Evolutionary conservation across 2,329 filamentous ascomycete genomes (phyloP), one percentile per base, ranked within the genome.

Genomic region (Tolypocladium album): DNA sequence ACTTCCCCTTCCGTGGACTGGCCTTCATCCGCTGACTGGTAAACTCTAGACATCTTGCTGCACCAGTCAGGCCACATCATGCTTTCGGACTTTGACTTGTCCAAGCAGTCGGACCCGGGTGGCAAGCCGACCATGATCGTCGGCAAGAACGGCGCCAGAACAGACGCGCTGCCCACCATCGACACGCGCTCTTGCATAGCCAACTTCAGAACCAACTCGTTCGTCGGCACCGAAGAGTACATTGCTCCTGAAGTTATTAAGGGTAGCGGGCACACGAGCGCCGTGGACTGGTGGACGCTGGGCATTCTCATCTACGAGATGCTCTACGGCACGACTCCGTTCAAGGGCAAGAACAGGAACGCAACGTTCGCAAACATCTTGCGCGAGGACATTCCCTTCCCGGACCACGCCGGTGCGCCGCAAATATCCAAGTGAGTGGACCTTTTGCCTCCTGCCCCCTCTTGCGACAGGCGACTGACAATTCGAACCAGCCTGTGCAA

Each of bases 11-110:
- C 39, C 17, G 38, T 2, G 31, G 3, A 22, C 22, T 42, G n/a
- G n/a, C 53, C 31, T 36, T 43, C 27, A 24, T 56, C 42, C 56
- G 34, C 13, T 52, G 47, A 61, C 56, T 56, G 11, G 4, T 27
- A 47, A 47, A 55, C 24, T 39, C 40, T 53, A 97, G 92, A 99
- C 69, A 99, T 99, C 65, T 82, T 99, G 17, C 85, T 99, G 27
- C 94, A 99, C 73, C 94, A 99, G 74, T 97, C 94, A n/a, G 94
- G 94, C 20, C 94, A 99, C 75, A 99, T 99, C 68, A 99, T 99
- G 94, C 83, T 99, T 72, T 97, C 94, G 62, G 94, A 99, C 77
- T 99, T 99, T 75, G 94, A 99, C 75, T 78, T 99, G 63, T 97
- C 92, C 12, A 99, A 99, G 76, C 94, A 99, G 76, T 99, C 94